Conservation (phyloP, 208 protist species). For the Borovskyia barvae region DNA sequence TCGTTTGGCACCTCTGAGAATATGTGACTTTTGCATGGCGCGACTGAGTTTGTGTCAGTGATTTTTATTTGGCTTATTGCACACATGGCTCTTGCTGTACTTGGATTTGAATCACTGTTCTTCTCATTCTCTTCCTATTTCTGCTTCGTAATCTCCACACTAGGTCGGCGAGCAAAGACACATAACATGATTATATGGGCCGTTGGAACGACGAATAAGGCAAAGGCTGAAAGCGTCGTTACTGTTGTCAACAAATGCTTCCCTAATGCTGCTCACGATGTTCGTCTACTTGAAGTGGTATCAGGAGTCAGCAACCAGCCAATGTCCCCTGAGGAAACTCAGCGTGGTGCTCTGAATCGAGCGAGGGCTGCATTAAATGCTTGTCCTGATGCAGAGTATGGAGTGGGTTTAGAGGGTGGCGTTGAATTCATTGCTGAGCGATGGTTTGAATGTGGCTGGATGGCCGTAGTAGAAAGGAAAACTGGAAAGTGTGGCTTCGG, state of each 20-base stretch:
- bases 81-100: neutral
- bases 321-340: slow-evolving; percentile 75
- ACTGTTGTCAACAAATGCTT: slow-evolving; percentile 55
- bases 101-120: neutral
- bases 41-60: neutral
- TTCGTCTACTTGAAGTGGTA: slow-evolving; percentile 35
- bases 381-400: slow-evolving; percentile 57
- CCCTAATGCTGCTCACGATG: slow-evolving; percentile 40
- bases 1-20: no score
- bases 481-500: slow-evolving; percentile 54
- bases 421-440: slow-evolving; percentile 55
- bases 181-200: slow-evolving; percentile 42
- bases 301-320: slow-evolving; percentile 70
- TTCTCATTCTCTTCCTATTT: slow-evolving; percentile 3
- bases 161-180: neutral
- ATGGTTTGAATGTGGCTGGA: slow-evolving; percentile 88
- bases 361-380: slow-evolving; percentile 44
- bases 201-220: slow-evolving; percentile 74
- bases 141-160: neutral
- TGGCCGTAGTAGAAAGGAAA: slow-evolving; percentile 57
- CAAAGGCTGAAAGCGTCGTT: slow-evolving; percentile 58
- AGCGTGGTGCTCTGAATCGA: slow-evolving; percentile 45
- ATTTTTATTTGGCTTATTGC: slow-evolving; percentile 5
- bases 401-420: slow-evolving; percentile 77
- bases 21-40: no score